Base-by-base conservation (phyloP, 768 basidiomycete genomes). In the Amanita phalloides region DNA sequence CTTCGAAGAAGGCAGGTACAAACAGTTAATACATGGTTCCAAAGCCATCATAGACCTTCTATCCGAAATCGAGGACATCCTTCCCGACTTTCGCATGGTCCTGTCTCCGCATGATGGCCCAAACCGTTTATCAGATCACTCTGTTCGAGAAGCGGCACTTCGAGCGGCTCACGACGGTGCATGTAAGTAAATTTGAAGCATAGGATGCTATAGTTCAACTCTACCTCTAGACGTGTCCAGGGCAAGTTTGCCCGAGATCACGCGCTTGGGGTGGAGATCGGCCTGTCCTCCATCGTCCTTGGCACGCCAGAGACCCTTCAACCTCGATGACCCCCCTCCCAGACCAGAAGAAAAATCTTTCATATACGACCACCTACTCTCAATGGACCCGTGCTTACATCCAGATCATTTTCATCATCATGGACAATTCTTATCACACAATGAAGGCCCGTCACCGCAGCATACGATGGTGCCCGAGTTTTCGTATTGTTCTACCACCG, bases 341-440 rank as follows among this genome's bases (percentile, higher is more conserved):
- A 21, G 41, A 20, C 58, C 64, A 1, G 49, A 55, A 10, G 63
- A 66, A 30, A 73, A 73, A 56, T 71, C 70, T 0, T 81, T 79
- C 59, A 77, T 79, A 39, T 63, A 75, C 55, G 64, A 78, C 55
- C 77, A 78, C 61, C 56, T 60, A 9, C 59, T 57, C 14, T 64
- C 71, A 30, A 79, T 78, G 76, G 66, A 78, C 53, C 74, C 77
- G 1, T 81, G 78, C 58, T 55, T 66, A 26, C 71, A 79, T 51
- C 72, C 73, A 13, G 58, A 64, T 43, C 64, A 68, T 49, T 66
- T 76, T 50, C 66, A 71, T 54, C 66, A 72, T 0, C 78, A 81
- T 55, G 79, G 78, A 0, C 73, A 76, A 48, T 79, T 77, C 57
- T 66, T 82, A 20, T 69, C 74, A 0, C 70, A 76, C 45, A 62